A percentile compares a stretch with the other conserved stretches of the same genome.
phyloP scores from a whole-genome alignment of 805 yeast genomes.

The Dipodascopsis uninucleata region DNA sequence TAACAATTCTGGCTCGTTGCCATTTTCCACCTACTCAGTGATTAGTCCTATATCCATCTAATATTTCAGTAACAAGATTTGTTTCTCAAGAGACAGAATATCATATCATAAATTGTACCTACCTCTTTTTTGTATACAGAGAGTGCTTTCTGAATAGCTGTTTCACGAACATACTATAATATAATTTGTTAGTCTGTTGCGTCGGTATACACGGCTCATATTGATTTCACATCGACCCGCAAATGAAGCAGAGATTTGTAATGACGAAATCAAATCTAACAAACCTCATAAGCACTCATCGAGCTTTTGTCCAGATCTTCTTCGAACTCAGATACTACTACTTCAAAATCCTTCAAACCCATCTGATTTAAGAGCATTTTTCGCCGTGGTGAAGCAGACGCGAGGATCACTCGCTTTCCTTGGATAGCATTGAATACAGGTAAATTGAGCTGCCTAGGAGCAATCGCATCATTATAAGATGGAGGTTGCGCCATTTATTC shows the following conservation, averaged over 20 bases:
- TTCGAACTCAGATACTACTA: constrained; percentile 64
- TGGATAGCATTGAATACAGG: constrained; percentile 23
- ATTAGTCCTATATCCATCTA: neutral
- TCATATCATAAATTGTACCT: constrained; percentile 3
- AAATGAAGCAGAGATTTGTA: constrained; percentile 6
- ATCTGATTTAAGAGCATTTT: constrained; percentile 59
- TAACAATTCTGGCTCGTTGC: constrained; percentile 36
- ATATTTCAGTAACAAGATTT: neutral
- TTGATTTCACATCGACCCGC: neutral
- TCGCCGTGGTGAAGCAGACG: constrained; percentile 83
- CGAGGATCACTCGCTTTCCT: constrained; percentile 51
- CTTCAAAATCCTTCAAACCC: constrained; percentile 38
- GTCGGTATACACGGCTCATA: neutral
- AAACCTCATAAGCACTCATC: constrained; percentile 45
- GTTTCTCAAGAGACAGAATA: neutral
- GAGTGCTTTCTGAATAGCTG: constrained; percentile 64
- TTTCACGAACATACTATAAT: constrained; percentile 62
- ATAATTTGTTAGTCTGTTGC: constrained; percentile 17
- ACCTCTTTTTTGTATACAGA: constrained; percentile 52
- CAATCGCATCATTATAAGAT: constrained; percentile 6
- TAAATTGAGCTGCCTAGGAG: constrained; percentile 10
- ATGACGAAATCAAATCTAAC: constrained; percentile 24
- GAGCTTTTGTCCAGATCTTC: constrained; percentile 65
- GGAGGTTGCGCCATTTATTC: constrained; percentile 10
- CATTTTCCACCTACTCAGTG: constrained; percentile 33